Evolutionary conservation across 768 basidiomycete species (phyloP).

Genomic region (Crucibulum laeve): DNA sequence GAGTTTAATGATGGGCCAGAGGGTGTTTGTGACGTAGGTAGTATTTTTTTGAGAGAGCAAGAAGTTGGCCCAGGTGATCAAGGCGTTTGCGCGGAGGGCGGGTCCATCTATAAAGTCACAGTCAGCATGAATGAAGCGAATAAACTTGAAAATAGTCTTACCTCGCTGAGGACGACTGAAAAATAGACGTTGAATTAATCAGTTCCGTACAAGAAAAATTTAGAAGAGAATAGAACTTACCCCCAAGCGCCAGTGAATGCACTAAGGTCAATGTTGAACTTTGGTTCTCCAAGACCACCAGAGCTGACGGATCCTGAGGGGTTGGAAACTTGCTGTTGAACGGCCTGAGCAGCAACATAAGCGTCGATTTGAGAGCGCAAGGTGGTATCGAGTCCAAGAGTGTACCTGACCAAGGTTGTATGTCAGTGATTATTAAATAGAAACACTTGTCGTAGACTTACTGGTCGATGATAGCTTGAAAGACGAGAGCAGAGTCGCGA

Average conservation of each 20-base stretch:
- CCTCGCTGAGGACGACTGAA: too few relatives aligned
- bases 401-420: conserved; percentile 30
- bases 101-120: too few relatives aligned
- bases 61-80: conserved; percentile 72
- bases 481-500: conserved; percentile 71
- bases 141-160: too few relatives aligned
- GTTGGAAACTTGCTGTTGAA: conserved; percentile 63
- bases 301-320: conserved; percentile 62
- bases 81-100: conserved; percentile 63
- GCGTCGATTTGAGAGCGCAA: conserved; percentile 50
- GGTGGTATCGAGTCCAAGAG: conserved; percentile 44
- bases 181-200: too few relatives aligned
- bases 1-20: conserved; percentile 71
- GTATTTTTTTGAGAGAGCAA: conserved; percentile 47
- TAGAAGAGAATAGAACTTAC: too few relatives aligned
- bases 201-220: too few relatives aligned
- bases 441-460: conserved; percentile 16
- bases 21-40: conserved; percentile 40
- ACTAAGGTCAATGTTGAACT: conserved; percentile 64
- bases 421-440: neutral
- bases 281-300: conserved; percentile 78
- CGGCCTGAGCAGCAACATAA: conserved; percentile 51
- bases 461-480: conserved; percentile 53
- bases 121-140: too few relatives aligned
- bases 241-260: conserved; percentile 60